Percentiles rank a stretch among this genome's conserved stretches.
Evolutionary conservation across 371 early-diverging fungal species (phyloP).

Genomic region (Mortierella sp.): DNA sequence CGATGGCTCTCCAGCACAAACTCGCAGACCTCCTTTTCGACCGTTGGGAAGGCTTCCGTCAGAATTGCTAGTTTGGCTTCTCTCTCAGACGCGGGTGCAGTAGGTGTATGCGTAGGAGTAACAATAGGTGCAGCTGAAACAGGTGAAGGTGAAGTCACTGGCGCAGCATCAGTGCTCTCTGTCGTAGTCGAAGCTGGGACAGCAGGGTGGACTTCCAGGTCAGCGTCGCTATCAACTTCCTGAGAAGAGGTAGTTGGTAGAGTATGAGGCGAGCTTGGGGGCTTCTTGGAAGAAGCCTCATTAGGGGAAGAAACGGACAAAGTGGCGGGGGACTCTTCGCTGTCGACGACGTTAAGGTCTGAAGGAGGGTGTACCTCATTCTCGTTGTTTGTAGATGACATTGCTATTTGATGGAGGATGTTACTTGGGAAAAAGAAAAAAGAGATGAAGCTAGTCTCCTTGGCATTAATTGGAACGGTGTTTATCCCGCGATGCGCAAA

Average conservation of each 20-base stretch:
- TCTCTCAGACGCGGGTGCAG: slow-evolving; percentile 33
- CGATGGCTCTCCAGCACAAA: slow-evolving; percentile 55
- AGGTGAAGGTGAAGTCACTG: slow-evolving; percentile 8
- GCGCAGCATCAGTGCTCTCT: slow-evolving; percentile 8
- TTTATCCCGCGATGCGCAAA: background rate
- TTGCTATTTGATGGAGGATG: slow-evolving; percentile 8
- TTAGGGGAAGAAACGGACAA: background rate
- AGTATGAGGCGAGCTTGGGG: slow-evolving; percentile 31
- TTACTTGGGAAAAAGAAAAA: background rate
- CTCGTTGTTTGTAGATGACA: slow-evolving; percentile 27
- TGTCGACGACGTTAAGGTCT: slow-evolving; percentile 22
- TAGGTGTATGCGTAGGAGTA: background rate
- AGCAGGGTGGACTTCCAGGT: slow-evolving; percentile 33
- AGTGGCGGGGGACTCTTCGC: slow-evolving; percentile 9
- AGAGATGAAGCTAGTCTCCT: background rate
- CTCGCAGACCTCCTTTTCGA: slow-evolving; percentile 55
- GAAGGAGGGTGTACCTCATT: slow-evolving; percentile 16
- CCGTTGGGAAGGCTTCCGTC: slow-evolving; percentile 53
- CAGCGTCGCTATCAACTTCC: slow-evolving; percentile 22
- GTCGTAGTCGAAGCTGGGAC: background rate
- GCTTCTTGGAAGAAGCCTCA: slow-evolving; percentile 12
- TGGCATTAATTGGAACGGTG: background rate
- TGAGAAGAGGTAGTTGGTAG: slow-evolving; percentile 2
- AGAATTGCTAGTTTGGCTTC: slow-evolving; percentile 47
- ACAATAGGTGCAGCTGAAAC: background rate